Conservation (phyloP, 2,329 filamentous ascomycete genomes). For the Fusarium buharicum region DNA sequence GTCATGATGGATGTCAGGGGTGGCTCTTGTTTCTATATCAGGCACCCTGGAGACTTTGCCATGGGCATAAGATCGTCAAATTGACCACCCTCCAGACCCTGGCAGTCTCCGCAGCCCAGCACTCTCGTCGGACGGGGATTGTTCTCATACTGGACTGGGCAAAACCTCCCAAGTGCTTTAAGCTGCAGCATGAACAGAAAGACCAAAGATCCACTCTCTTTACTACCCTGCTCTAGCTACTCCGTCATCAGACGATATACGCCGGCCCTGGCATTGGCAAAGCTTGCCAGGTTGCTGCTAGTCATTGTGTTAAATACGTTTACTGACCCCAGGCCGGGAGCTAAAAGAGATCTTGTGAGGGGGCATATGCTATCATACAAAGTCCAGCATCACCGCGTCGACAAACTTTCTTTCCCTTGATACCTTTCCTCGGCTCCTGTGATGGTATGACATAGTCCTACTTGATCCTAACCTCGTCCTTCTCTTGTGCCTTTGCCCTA, state of each 20-base stretch:
- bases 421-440: conserved; percentile 19
- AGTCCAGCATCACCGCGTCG: conserved; percentile 37
- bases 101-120: conserved; percentile 47
- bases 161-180: conserved; percentile 46
- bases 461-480: conserved; percentile 31
- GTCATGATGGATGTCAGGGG: conserved; percentile 45
- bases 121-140: conserved; percentile 39
- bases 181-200: conserved; percentile 46
- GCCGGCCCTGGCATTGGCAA: conserved; percentile 42
- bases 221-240: conserved; percentile 43
- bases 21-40: conserved; percentile 61
- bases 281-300: conserved; percentile 40
- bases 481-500: conserved; percentile 34
- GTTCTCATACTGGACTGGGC: conserved; percentile 41
- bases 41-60: conserved; percentile 57
- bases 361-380: conserved; percentile 44
- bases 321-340: conserved; percentile 45
- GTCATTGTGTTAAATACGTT: conserved; percentile 46
- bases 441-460: conserved; percentile 24
- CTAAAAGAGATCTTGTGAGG: conserved; percentile 43
- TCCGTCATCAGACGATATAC: conserved; percentile 48
- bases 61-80: conserved; percentile 67
- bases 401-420: conserved; percentile 38
- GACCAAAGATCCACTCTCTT: conserved; percentile 44
- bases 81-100: conserved; percentile 64